Evolutionary conservation across 2,329 filamentous ascomycete genomes (phyloP).

Genomic region (Decorospora gaudefroyi): DNA sequence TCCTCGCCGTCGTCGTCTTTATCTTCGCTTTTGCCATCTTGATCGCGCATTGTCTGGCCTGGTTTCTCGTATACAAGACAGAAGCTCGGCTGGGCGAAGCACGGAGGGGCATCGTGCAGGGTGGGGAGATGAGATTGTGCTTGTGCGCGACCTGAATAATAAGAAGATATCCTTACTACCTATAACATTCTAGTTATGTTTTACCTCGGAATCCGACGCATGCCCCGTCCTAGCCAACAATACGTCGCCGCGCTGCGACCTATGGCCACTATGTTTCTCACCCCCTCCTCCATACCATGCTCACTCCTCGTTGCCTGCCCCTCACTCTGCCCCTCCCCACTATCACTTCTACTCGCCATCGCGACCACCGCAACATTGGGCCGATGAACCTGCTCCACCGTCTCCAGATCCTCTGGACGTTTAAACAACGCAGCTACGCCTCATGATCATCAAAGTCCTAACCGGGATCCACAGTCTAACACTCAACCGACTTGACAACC

Average conservation of each 20-base stretch:
- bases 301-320: too few species aligned
- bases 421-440: constrained; percentile 39
- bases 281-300: constrained; percentile 21
- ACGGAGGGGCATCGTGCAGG: constrained; percentile 27
- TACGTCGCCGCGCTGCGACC: too few species aligned
- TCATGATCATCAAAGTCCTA: constrained; percentile 49
- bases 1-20: constrained; percentile 20
- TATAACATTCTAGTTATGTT: neutral
- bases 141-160: constrained; percentile 26
- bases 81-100: constrained; percentile 34
- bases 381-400: constrained; percentile 34
- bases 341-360: constrained; percentile 24
- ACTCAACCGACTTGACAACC: constrained; percentile 50
- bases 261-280: too few species aligned
- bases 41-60: constrained; percentile 34
- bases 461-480: constrained; percentile 50
- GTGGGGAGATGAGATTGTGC: constrained; percentile 42
- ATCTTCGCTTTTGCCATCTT: constrained; percentile 29
- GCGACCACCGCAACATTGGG: constrained; percentile 40
- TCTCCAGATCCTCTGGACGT: constrained; percentile 33
- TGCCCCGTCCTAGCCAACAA: neutral
- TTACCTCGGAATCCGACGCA: neutral
- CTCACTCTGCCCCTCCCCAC: too few species aligned
- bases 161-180: too few species aligned
- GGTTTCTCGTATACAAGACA: constrained; percentile 39